phyloP scores from a whole-genome alignment of 179 eudicot species.

The Dionaea muscipula region DNA sequence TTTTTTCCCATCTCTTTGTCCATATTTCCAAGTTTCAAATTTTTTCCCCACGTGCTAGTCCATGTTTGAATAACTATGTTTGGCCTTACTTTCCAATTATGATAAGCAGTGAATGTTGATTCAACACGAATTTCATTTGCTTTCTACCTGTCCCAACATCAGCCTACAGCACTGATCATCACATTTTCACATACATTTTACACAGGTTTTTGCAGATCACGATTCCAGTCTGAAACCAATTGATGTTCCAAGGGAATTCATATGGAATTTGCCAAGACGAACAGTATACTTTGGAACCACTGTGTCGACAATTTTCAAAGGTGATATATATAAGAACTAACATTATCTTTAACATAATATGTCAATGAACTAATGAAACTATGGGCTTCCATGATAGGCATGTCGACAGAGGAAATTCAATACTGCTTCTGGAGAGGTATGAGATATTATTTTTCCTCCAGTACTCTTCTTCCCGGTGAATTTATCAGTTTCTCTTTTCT shows the following conservation, averaged over 20 bases:
- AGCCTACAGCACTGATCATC: neutral
- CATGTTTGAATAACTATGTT: neutral
- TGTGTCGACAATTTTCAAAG: constrained; percentile 33
- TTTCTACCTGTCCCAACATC: neutral
- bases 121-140: neutral
- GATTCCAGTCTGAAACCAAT: constrained; percentile 35
- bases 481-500: too few species aligned
- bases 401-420: too few species aligned
- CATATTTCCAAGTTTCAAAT: too few species aligned
- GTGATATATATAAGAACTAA: constrained; percentile 9
- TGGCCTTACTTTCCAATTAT: neutral
- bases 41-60: too few species aligned
- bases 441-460: too few species aligned
- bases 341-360: neutral
- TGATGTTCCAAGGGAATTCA: constrained; percentile 28
- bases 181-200: neutral
- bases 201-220: constrained; percentile 38
- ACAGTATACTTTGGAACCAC: constrained; percentile 42
- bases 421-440: too few species aligned
- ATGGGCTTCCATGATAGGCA: too few species aligned
- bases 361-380: too few species aligned
- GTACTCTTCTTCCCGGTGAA: too few species aligned
- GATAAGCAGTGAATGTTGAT: neutral
- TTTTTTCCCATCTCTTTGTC: neutral
- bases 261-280: constrained; percentile 35